Evolutionary conservation across 306 rosid species (phyloP), one percentile per base, ranked within the genome.

Genomic region (Amphicarpaea edgeworthii): DNA sequence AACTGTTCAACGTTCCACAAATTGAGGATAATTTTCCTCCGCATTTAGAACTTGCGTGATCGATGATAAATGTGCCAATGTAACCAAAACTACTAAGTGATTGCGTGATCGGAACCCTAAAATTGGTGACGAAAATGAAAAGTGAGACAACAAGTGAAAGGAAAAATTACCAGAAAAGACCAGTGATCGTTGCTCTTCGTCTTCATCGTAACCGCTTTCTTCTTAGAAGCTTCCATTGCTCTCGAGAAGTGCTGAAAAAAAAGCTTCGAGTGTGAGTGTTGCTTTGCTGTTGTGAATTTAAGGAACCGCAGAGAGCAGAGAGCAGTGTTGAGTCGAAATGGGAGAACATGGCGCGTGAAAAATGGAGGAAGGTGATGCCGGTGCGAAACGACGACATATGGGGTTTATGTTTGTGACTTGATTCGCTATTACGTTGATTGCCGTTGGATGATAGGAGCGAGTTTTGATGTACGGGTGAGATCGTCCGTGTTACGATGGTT

Each of bases 111-210:
- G 16, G 26, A 50, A 69, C 47, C 37, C 70, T 45, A 72, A 77
- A 42, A 68, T 3, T 20, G 40, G 15, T 1, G 20, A 70, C 30
- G 58, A 38, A 63, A 62, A 40, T 40, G 72, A 41, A 77, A 9
- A 47, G 8, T 2, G 20, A 3, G 17, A 68, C 16, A 24, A 68
- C 16, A 24, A 38, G 6, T 5, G 20, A 43, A 28, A 37, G 14
- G 38, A 60, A 69, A 12, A 69, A 84, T 53, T 64, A 79, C 98
- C 88, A 93, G 93, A 78, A 90, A 93, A 74, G 88, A 80, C 98
- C 98, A 90, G 82, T 80, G 94, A 81, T 88, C 86, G n/a, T 59
- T 57, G 67, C 49, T 59, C 42, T 28, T 51, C 55, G n/a, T 58
- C 42, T 59, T 59, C 20, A 79, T 68, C 53, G 50, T 50, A 66